Base-by-base conservation (phyloP, 1,284 basidiomycete genomes). In the Agaricales sp. region DNA sequence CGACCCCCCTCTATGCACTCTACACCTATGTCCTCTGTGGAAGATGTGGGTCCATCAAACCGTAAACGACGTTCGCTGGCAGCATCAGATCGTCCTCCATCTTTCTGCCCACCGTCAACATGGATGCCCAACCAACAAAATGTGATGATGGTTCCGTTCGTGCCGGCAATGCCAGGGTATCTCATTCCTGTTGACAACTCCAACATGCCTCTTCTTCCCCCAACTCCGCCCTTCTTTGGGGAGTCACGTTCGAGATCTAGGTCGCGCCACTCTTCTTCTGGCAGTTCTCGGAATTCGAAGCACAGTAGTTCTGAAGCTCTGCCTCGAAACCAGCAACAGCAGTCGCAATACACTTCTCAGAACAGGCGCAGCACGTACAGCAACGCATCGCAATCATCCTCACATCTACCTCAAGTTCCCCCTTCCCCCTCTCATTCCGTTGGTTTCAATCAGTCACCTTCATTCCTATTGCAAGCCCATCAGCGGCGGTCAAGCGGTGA, bases 171-270 rank as follows among this genome's bases (percentile, higher is more conserved):
- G 8, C 39, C 39, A 8, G 39, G 8, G 8, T 41, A 16, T 49
- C 24, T 45, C 16, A 16, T 16, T n/a, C 51, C 24, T 46, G 47
- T 45, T 21, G 44, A 23, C 20, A 13, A 22, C 44, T 6, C 12
- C 8, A 13, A 45, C 11, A 22, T 45, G 12, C 44, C 44, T 22
- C 24, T 45, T 6, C 12, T 45, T 22, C 44, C 44, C 20, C 44
- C 44, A 24, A 45, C 44, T 4, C 44, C 44, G 13, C 44, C 44
- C 18, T 45, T 45, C 44, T 45, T 45, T 21, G 24, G 44, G 12
- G 24, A 45, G 12, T 4, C 44, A 4, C 18, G 44, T 6, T 22
- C 44, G 11, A 24, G 21, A 24, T 45, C 44, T 4, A 22, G 44
- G 18, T 45, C 44, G 8, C 44, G 21, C 12, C 4, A 45, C 13